These are phyloP conservation scores for Metschnikowia noctiluminum DNA, from an alignment of 805 yeast species.

Conservation along the genomic window DNA sequence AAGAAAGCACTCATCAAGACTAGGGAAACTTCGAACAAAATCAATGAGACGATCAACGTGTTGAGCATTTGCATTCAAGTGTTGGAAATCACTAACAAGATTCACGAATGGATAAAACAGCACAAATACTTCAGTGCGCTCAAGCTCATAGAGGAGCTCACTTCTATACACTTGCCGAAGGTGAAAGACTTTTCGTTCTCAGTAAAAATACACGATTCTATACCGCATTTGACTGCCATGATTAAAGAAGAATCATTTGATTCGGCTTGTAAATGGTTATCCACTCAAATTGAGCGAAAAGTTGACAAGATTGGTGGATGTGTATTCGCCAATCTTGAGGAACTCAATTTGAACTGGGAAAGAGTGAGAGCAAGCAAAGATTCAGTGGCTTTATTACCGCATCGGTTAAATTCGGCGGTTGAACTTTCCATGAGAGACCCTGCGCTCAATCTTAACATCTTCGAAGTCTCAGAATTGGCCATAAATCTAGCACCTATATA, in stretches of 20 bases:
- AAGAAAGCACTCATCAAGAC: conserved; percentile 58
- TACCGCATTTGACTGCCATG: conserved; percentile 70
- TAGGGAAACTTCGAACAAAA: conserved; percentile 62
- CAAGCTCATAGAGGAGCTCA: conserved; percentile 73
- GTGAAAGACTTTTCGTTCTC: conserved; percentile 75
- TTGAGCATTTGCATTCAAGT: conserved; percentile 75
- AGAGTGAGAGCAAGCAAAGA: conserved; percentile 41
- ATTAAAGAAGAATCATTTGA: conserved; percentile 74
- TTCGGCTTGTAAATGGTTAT: conserved; percentile 61
- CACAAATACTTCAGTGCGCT: conserved; percentile 82
- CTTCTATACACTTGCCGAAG: conserved; percentile 63
- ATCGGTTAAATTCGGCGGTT: conserved; percentile 80
- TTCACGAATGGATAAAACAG: conserved; percentile 73
- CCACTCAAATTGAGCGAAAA: conserved; percentile 58
- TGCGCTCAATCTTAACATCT: conserved; percentile 44
- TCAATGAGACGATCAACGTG: conserved; percentile 67
- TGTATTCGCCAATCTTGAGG: conserved; percentile 50
- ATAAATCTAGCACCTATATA: conserved; percentile 71
- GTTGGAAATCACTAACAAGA: conserved; percentile 79
- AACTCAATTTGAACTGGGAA: conserved; percentile 61
- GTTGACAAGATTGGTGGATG: conserved; percentile 55
- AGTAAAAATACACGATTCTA: conserved; percentile 64
- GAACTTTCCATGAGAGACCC: conserved; percentile 73
- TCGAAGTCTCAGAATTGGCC: conserved; percentile 36
- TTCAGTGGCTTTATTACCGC: conserved; percentile 42